Evolutionary conservation across 345 rosid species (phyloP).

Genomic region (Linum trigynum): DNA sequence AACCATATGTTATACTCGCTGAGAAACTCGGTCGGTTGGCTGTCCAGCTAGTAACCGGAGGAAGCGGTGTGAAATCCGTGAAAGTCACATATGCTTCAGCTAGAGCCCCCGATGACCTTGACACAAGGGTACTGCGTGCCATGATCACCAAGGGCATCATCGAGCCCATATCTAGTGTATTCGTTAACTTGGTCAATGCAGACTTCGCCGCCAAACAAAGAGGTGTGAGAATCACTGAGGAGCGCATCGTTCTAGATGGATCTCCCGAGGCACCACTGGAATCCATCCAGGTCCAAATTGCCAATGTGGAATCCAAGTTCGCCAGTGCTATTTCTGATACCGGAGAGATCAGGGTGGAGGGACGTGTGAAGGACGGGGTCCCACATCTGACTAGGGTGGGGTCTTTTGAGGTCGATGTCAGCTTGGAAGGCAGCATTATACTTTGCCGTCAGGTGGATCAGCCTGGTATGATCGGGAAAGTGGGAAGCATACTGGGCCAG

Average conservation of each 20-base stretch:
- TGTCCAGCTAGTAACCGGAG: slow-evolving; percentile 75
- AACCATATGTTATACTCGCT: slow-evolving; percentile 64
- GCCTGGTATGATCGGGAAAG: slow-evolving; percentile 73
- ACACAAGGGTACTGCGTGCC: slow-evolving; percentile 79
- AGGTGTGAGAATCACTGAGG: slow-evolving; percentile 65
- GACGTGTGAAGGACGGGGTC: slow-evolving; percentile 62
- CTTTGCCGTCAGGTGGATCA: slow-evolving; percentile 81
- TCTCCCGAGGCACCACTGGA: slow-evolving; percentile 69
- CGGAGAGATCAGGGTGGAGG: slow-evolving; percentile 67
- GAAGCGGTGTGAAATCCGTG: slow-evolving; percentile 72
- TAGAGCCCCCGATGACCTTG: slow-evolving; percentile 71
- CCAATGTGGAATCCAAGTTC: slow-evolving; percentile 65
- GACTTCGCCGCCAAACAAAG: slow-evolving; percentile 78
- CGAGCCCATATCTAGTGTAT: slow-evolving; percentile 66
- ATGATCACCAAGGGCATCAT: slow-evolving; percentile 72
- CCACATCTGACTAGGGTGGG: slow-evolving; percentile 77
- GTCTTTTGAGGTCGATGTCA: slow-evolving; percentile 67
- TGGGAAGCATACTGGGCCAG: slow-evolving; percentile 62
- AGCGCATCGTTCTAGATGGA: slow-evolving; percentile 46
- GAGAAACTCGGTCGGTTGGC: slow-evolving; percentile 75
- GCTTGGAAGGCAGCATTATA: slow-evolving; percentile 68
- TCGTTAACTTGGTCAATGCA: slow-evolving; percentile 70
- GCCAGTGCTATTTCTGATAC: slow-evolving; percentile 69
- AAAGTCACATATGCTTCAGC: slow-evolving; percentile 71
- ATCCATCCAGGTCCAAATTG: slow-evolving; percentile 58